phyloP scores from a whole-genome alignment of 2,329 filamentous ascomycete genomes.

The Davidsoniella eucalypti region DNA sequence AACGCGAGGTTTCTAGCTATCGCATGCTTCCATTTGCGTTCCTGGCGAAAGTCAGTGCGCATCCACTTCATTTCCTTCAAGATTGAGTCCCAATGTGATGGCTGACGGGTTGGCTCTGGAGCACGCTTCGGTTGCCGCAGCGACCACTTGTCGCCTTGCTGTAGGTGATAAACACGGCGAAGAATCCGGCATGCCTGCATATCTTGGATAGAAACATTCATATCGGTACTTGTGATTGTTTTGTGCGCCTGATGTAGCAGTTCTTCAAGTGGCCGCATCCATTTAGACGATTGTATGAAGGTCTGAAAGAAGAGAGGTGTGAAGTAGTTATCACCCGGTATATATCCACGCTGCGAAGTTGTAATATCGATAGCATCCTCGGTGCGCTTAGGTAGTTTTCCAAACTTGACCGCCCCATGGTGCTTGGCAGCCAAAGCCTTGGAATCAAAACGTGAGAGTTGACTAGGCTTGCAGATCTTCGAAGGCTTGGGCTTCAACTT shows the following conservation, averaged over 20 bases:
- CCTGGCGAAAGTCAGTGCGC: constrained; percentile 87
- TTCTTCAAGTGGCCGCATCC: constrained; percentile 50
- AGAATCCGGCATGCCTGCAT: constrained; percentile 76
- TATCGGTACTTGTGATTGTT: constrained; percentile 71
- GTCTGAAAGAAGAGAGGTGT: constrained; percentile 44
- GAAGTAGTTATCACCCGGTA: constrained; percentile 45
- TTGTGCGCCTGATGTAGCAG: constrained; percentile 75
- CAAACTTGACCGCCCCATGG: constrained; percentile 54
- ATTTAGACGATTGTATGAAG: constrained; percentile 36
- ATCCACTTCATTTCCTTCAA: constrained; percentile 95
- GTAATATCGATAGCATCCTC: constrained; percentile 30
- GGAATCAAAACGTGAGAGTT: constrained; percentile 29
- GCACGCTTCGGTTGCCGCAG: constrained; percentile 75
- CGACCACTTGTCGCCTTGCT: constrained; percentile 86
- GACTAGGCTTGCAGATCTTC: constrained; percentile 17
- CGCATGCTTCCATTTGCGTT: constrained; percentile 82
- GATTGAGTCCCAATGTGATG: constrained; percentile 71
- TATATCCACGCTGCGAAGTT: constrained; percentile 24
- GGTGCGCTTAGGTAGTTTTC: constrained; percentile 40
- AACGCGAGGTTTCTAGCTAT: constrained; percentile 64
- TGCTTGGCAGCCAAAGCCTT: constrained; percentile 41
- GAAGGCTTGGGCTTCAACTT: background rate
- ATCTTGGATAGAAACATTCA: constrained; percentile 68
- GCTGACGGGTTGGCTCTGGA: constrained; percentile 59
- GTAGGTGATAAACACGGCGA: constrained; percentile 73